A percentile compares a stretch with the other conserved stretches of the same genome.
Conservation (phyloP, 2,329 filamentous ascomycete genomes). For the Fusarium agapanthi region DNA sequence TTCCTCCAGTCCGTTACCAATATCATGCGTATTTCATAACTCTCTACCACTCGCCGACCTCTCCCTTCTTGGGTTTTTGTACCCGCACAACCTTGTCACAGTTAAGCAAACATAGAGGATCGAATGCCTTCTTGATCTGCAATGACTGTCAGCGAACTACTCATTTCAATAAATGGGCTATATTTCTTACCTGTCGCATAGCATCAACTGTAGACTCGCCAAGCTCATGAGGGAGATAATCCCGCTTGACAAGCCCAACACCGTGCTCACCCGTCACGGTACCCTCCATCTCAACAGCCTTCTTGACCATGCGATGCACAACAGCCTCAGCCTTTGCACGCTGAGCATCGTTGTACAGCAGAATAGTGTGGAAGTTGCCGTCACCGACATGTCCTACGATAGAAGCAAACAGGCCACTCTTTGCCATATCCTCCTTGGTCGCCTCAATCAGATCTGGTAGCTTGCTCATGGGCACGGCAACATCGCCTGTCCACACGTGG, state of each 20-base stretch:
- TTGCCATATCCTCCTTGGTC: slow-evolving; percentile 61
- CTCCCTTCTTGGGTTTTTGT: slow-evolving; percentile 55
- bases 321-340: slow-evolving; percentile 72
- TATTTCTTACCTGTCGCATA: slow-evolving; percentile 74
- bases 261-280: slow-evolving; percentile 90
- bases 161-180: slow-evolving; percentile 20
- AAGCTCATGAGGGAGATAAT: slow-evolving; percentile 82
- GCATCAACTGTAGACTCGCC: slow-evolving; percentile 78
- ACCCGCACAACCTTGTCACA: slow-evolving; percentile 74
- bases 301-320: slow-evolving; percentile 86
- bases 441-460: slow-evolving; percentile 80
- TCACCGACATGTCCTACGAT: slow-evolving; percentile 80
- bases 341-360: slow-evolving; percentile 72
- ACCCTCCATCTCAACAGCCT: slow-evolving; percentile 84
- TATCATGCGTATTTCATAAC: background rate
- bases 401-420: slow-evolving; percentile 55
- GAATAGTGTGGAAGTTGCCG: slow-evolving; percentile 78
- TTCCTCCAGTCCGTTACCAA: background rate
- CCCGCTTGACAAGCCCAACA: slow-evolving; percentile 83
- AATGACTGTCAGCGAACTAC: background rate
- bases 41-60: slow-evolving; percentile 56
- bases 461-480: slow-evolving; percentile 81
- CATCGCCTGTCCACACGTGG: slow-evolving; percentile 85
- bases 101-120: slow-evolving; percentile 76
- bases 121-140: slow-evolving; percentile 81